A percentile compares a stretch with the other conserved stretches of the same genome.
phyloP scores from a whole-genome alignment of 805 yeast genomes.

The Pichia rugopelliculosa region DNA sequence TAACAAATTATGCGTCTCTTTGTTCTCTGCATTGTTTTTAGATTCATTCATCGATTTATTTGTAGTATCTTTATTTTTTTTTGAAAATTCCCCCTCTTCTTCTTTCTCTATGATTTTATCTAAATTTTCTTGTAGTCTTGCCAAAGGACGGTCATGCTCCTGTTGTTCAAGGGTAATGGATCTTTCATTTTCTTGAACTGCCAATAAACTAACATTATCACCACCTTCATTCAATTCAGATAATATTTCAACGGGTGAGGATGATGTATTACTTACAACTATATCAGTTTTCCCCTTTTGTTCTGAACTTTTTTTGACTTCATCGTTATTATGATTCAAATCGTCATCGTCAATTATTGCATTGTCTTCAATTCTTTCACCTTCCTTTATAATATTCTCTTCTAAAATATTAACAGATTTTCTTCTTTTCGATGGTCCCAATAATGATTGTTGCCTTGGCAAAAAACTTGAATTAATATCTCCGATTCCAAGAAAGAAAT shows the following conservation, averaged over 20 bases:
- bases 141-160: slow-evolving; percentile 75
- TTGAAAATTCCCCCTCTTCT: slow-evolving; percentile 14
- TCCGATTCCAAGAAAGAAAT: slow-evolving; percentile 94
- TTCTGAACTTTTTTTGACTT: not conserved
- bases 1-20: slow-evolving; percentile 42
- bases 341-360: slow-evolving; percentile 15
- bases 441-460: slow-evolving; percentile 60
- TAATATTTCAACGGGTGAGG: slow-evolving; percentile 43
- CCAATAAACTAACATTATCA: slow-evolving; percentile 39
- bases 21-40: slow-evolving; percentile 9
- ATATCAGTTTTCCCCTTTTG: not conserved
- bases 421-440: slow-evolving; percentile 59
- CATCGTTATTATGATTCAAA: slow-evolving; percentile 12
- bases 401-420: slow-evolving; percentile 52
- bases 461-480: slow-evolving; percentile 90
- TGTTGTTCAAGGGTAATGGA: slow-evolving; percentile 71
- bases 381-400: slow-evolving; percentile 30
- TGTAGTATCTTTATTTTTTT: not conserved
- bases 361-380: slow-evolving; percentile 20
- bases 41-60: not conserved
- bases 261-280: slow-evolving; percentile 13
- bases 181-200: slow-evolving; percentile 54
- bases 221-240: slow-evolving; percentile 43
- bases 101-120: slow-evolving; percentile 40
- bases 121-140: slow-evolving; percentile 69